Evolutionary conservation across 2,329 filamentous ascomycete species (phyloP).

Genomic region (Paraconiothyrium brasiliense): DNA sequence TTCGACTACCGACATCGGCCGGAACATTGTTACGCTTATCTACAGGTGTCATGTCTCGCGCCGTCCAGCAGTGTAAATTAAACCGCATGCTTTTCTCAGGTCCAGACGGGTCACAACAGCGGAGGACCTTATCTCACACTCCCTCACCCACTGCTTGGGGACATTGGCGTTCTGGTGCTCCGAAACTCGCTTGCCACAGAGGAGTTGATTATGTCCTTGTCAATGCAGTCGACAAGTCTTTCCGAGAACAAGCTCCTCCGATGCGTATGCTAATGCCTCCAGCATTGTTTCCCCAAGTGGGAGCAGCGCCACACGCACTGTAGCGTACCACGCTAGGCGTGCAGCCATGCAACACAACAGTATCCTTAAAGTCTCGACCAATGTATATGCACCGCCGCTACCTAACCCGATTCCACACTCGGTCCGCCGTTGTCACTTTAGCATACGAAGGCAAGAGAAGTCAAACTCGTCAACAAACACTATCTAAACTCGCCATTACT

Average conservation of each 20-base stretch:
- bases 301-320: background rate
- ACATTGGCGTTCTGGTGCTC: constrained; percentile 12
- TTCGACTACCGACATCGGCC: constrained; percentile 37
- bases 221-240: background rate
- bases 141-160: background rate
- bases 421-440: background rate
- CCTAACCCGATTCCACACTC: background rate
- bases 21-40: constrained; percentile 26
- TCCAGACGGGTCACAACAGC: constrained; percentile 11
- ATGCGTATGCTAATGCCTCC: background rate
- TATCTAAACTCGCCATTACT: background rate
- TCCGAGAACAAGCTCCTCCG: background rate
- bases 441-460: background rate
- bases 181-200: background rate
- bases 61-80: constrained; percentile 2
- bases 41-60: constrained; percentile 30
- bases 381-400: background rate
- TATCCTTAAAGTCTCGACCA: background rate
- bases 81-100: constrained; percentile 10
- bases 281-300: background rate
- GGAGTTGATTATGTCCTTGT: background rate
- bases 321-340: background rate
- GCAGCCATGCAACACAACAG: background rate
- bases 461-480: background rate
- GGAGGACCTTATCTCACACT: constrained; percentile 6